Conservation (phyloP, 2,329 filamentous ascomycete species). For the Penicillium sp. region DNA sequence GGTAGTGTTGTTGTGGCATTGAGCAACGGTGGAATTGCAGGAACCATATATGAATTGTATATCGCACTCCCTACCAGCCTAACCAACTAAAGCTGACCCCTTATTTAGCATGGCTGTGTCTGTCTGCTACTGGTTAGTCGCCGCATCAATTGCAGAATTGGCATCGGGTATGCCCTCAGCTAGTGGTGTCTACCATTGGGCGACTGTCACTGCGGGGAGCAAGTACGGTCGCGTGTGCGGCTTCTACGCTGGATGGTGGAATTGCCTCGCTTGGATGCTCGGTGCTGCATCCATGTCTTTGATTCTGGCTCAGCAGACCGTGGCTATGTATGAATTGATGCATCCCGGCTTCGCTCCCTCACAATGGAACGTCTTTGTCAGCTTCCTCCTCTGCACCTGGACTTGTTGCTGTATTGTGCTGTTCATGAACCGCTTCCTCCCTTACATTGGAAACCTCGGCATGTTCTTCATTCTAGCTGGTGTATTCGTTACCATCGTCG, state of each 20-base stretch:
- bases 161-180: constrained; percentile 61
- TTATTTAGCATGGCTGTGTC: constrained; percentile 41
- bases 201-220: constrained; percentile 54
- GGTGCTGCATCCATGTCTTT: constrained; percentile 58
- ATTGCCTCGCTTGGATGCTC: constrained; percentile 56
- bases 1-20: constrained; percentile 58
- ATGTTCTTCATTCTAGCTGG: constrained; percentile 56
- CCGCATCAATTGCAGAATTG: constrained; percentile 59
- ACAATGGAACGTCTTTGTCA: constrained; percentile 60
- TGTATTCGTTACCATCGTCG: constrained; percentile 53
- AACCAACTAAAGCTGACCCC: constrained; percentile 13
- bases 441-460: constrained; percentile 55
- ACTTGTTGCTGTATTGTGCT: constrained; percentile 52
- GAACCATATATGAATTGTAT: constrained; percentile 61
- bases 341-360: constrained; percentile 53
- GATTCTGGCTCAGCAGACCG: constrained; percentile 58
- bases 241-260: constrained; percentile 48
- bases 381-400: constrained; percentile 57
- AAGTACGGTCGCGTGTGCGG: constrained; percentile 53
- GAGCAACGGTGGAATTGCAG: constrained; percentile 61
- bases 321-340: constrained; percentile 61
- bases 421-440: constrained; percentile 53
- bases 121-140: constrained; percentile 58
- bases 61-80: not conserved
- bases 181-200: constrained; percentile 61